Base-by-base conservation (phyloP, 768 basidiomycete species). In the Rhodocollybia butyracea region DNA sequence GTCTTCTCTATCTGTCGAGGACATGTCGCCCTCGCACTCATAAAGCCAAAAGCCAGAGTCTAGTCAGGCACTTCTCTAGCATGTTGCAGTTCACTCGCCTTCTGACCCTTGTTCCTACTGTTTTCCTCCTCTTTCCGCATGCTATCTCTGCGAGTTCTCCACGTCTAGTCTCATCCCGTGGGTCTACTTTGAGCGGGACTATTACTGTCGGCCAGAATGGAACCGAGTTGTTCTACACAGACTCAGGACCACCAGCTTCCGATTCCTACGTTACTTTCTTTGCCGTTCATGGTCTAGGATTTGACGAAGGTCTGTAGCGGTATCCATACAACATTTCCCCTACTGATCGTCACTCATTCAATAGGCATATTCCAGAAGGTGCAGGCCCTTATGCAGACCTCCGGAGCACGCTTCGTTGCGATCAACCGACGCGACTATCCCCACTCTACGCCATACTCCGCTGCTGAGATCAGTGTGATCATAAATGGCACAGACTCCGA, bases 341-440 rank as follows among this genome's bases (percentile, higher is more conserved):
- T 11, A 8, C 11, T 26, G 6, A 21, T 42, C 12, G 21, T 42
- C 21, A 22, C n/a, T 21, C 6, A 2, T n/a, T 42, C 12, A 22
- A 26, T 15, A 42, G 41, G 41, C 11, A 42, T 42, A 42, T 42
- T 42, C 21, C 21, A 24, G 21, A 42, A 42, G n/a, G 26, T 42
- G 7, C 41, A 42, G n/a, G n/a, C 50, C 7, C 32, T 51, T 19
- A 32, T 32, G 22, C 31, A 17, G 3, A 39, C 11, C 15, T 41
- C 11, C 19, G 46, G 47, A n/a, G 22, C 36, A 19, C 68, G 72
- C 19, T 34, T 68, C 7, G 67, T 74, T 30, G 58, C 57, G 24
- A 47, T 71, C 19, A 73, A 73, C 51, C 67, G 71, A 15, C 65
- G 72, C 10, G 62, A 66, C 34, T 73, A 73, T 52, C 67, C 66